Base-by-base conservation (phyloP, 176 grass and related monocot species). In the Phoenix roebelenii region DNA sequence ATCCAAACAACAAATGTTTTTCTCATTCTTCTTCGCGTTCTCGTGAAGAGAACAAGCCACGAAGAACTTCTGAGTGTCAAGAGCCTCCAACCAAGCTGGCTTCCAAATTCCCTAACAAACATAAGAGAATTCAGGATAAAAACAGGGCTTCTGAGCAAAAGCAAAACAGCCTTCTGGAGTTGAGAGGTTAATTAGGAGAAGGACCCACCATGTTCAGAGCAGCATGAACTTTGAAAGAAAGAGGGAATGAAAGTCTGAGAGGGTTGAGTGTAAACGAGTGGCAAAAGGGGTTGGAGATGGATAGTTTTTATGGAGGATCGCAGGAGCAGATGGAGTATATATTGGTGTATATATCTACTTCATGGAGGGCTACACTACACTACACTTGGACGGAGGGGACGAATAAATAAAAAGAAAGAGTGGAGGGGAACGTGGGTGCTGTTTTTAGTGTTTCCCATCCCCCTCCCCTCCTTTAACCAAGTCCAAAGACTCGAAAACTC, bases 381-480 rank as follows among this genome's bases (percentile, higher is more conserved):
- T 20, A 20, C 20, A 20, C 20, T 20, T 20, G 0, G 20, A 20
- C 20, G 20, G 17, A 72, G 19, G 53, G 10, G 49, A 14, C 16
- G 19, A 2, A 49, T 9, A 57, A 64, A 51, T 18, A 44, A 44
- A 44, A 44, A 44, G 35, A 2, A 44, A 78, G 63, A 82, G 79
- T 70, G 75, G 79, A 89, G 80, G 82, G 56, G 85, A 95, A 95
- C 90, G 90, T 95, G 90, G 90, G 82, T 89, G 90, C 90, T 86
- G 85, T 89, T 95, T 85, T 85, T 95, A 89, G 90, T 95, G 85
- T 77, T 95, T 89, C 90, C 72, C 90, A 89, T 73, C 79, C 72
- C 74, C 74, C 7, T 72, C 35, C 35, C 67, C 76, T 76, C 86
- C 88, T 71, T 85, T 74, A 87, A 72, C 78, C 73, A 76, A 64